Evolutionary conservation across 495 filamentous ascomycete genomes (phyloP), one percentile per base, ranked within the genome.

Genomic region (Talaromyces trachyspermus): DNA sequence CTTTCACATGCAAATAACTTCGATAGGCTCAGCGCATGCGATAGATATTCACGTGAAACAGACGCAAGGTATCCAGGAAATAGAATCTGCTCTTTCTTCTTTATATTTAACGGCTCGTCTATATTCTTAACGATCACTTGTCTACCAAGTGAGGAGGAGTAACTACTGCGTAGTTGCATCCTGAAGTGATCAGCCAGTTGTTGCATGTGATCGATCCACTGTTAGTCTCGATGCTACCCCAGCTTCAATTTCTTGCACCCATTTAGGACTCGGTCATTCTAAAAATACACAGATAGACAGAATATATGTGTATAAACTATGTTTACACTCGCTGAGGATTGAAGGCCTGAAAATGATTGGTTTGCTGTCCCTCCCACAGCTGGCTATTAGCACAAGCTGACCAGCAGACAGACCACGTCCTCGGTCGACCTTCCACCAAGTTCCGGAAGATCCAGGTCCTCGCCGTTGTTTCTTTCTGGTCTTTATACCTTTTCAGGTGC

Each of bases 391-490:
- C 11, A n/a, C 5, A 27, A 2, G 12, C 35, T 49, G 14, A 18
- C 20, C 39, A 17, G 9, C 27, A 20, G 7, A 8, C 42, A 83
- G 92, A 98, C 61, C 92, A 98, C 70, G 81, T 96, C 46, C 76
- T 98, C 29, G 92, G 92, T 49, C 79, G 86, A 51, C 92, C 92
- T 26, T 95, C 89, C 6, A 83, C 85, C 50, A 81, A 86, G 65
- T 95, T 92, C 58, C 84, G 92, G 49, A 88, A 95, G 57, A 82
- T 94, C 19, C 91, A 98, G 62, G 89, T 98, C 52, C 77, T 96
- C 48, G 82, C 85, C 20, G 92, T 96, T 0, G 75, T 97, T 15
- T 78, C 83, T 0, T 94, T 96, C 56, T 97, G 92, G 94, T 88
- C 85, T 12, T 63, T 82, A 15, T 95, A 95, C 60, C 71, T 96